Evolutionary conservation across 169 alveolate species (phyloP), one percentile per base, ranked within the genome.

Genomic region (Blepharisma undulans): DNA sequence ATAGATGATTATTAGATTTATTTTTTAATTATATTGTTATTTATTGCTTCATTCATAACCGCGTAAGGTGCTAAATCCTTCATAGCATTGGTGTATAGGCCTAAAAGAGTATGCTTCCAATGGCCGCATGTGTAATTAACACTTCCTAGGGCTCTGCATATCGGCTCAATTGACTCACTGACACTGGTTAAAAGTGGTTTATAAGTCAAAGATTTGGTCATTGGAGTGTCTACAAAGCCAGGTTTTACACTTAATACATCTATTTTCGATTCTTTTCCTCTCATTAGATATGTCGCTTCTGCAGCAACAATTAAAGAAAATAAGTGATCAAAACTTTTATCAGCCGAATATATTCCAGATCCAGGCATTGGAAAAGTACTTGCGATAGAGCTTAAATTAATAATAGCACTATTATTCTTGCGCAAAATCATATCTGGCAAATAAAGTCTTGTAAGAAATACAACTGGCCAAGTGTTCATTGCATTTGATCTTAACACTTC

Each of bases 41-140:
- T n/a, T n/a, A n/a, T n/a, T n/a, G n/a, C n/a, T n/a, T n/a, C n/a
- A n/a, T n/a, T n/a, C n/a, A n/a, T n/a, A n/a, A n/a, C n/a, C n/a
- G n/a, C n/a, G n/a, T n/a, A n/a, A n/a, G n/a, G n/a, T n/a, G n/a
- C n/a, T n/a, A n/a, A n/a, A n/a, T n/a, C n/a, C n/a, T n/a, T n/a
- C n/a, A n/a, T n/a, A n/a, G n/a, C n/a, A n/a, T n/a, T n/a, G n/a
- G n/a, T n/a, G n/a, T n/a, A n/a, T n/a, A n/a, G n/a, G n/a, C n/a
- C n/a, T n/a, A n/a, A n/a, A n/a, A n/a, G n/a, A n/a, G n/a, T n/a
- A 60, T 82, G 89, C 76, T 82, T 82, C 89, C 89, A 82, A 60
- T 82, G 89, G 33, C 74, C 89, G 10, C 22, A 12, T 21, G 89
- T 48, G 60, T 27, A 29, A 7, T 21, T 71, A 6, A n/a, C 66